Conservation (phyloP, 768 basidiomycete species). For the Phlebiopsis flavidoalba region DNA sequence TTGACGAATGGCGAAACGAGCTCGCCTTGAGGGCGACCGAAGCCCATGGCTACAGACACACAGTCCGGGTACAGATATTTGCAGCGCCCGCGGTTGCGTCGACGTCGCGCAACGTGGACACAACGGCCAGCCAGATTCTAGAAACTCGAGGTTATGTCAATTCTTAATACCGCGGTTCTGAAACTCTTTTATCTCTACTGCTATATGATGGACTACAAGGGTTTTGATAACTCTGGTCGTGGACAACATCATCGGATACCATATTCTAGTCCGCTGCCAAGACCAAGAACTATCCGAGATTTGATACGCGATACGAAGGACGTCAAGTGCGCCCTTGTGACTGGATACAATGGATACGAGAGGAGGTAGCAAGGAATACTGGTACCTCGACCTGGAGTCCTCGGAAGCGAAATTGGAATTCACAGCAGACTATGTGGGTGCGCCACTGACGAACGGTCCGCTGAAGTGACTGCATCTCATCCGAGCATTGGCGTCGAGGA, state of each 20-base stretch:
- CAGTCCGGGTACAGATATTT: conserved; percentile 48
- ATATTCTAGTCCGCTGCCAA: conserved; percentile 39
- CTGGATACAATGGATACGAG: conserved; percentile 55
- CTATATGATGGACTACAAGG: no score
- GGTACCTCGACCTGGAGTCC: conserved; percentile 81
- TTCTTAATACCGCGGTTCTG: not conserved
- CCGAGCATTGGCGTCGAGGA: conserved; percentile 40
- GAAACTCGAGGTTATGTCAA: conserved; percentile 45
- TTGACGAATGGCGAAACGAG: conserved; percentile 60
- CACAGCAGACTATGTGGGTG: conserved; percentile 67
- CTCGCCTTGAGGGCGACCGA: conserved; percentile 58
- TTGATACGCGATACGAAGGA: no score
- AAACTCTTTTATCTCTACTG: no score
- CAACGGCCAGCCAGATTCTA: conserved; percentile 35
- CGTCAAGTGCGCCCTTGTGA: no score
- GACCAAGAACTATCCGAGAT: conserved; percentile 42
- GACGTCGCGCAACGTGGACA: conserved; percentile 43
- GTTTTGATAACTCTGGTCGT: no score
- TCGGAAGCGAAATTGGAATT: conserved; percentile 68
- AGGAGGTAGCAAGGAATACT: conserved; percentile 62
- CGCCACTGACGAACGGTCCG: conserved; percentile 64
- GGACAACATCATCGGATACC: conserved; percentile 34
- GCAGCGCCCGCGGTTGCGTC: conserved; percentile 47
- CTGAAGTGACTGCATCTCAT: conserved; percentile 57
- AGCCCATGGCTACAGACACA: conserved; percentile 40